Base-by-base conservation (phyloP, 805 yeast genomes). In the Cyberlindnera misumaiensis region DNA sequence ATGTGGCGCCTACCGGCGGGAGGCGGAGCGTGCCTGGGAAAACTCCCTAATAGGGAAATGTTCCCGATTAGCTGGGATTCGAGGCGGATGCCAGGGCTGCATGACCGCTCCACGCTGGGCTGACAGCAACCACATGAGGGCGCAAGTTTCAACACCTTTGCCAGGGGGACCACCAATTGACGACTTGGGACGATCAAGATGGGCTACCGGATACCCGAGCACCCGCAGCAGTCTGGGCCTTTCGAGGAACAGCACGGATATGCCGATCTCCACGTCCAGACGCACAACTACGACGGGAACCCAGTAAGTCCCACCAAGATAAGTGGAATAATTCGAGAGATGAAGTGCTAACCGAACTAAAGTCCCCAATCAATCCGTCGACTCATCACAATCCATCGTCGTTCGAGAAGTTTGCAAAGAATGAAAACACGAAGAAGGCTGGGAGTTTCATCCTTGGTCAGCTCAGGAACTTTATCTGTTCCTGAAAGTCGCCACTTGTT, bases 361-460 rank as follows among this genome's bases (percentile, higher is more conserved):
- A 42, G 46, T 15, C 45, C 5, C 51, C 55, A 5, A 22, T 53
- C 18, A 46, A 42, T 17, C 51, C 55, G 8, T 9, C 18, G 1
- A 28, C 52, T 0, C 43, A 47, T 24, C 52, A 46, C 18, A 34
- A 20, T 2, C 32, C 42, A 10, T 27, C 39, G 2, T 14, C 24
- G 6, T 40, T 45, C 22, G 53, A 50, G 30, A 50, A 44, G 30
- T 42, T 48, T 20, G 41, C 49, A 6, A 46, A 42, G 26, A 41
- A 47, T 32, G 54, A 52, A 3, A 52, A 49, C 12, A 50, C 58
- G 2, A 53, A 50, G 42, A 53, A 47, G 32, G 58, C 43, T 33
- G 58, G 56, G 13, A 33, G 38, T 13, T 50, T 53, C 36, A 8
- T 53, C 4, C 28, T 44, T 27, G 39, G 37, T 8, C 44, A 44